Evolutionary conservation across 108 stramenopile species (phyloP).

Genomic region (Ochromonas danica): DNA sequence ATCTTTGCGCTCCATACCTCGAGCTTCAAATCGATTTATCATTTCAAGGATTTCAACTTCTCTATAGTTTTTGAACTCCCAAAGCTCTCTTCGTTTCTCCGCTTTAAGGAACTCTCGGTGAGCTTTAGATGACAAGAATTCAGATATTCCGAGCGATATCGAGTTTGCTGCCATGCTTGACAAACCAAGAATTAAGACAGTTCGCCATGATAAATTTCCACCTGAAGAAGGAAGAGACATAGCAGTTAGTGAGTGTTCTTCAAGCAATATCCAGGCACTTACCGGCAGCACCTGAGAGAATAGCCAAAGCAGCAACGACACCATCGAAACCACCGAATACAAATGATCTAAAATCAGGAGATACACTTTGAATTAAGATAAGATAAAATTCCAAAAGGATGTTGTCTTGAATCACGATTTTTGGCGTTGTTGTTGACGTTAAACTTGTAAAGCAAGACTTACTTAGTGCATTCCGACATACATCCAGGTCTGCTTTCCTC

Average conservation of each 20-base stretch:
- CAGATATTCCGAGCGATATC: constrained; percentile 94
- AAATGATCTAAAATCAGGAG: constrained; percentile 41
- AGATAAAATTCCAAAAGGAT: too few relatives aligned
- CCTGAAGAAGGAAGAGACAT: constrained; percentile 40
- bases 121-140: constrained; percentile 91
- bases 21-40: constrained; percentile 6
- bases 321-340: constrained; percentile 98
- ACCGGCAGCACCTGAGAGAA: constrained; percentile 91
- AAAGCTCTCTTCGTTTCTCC: constrained; percentile 81
- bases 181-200: constrained; percentile 92
- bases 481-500: too few relatives aligned
- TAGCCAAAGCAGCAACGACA: constrained; percentile 92
- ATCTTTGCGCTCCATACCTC: constrained; percentile 21
- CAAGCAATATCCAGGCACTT: not conserved
- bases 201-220: constrained; percentile 68
- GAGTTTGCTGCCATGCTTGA: constrained; percentile 95
- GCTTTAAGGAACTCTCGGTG: constrained; percentile 87
- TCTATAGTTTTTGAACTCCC: constrained; percentile 90
- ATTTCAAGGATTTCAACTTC: constrained; percentile 74
- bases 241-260: not conserved
- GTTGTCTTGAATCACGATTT: too few relatives aligned
- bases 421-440: too few relatives aligned
- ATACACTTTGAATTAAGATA: too few relatives aligned
- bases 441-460: too few relatives aligned
- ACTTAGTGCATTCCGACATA: too few relatives aligned